Evolutionary conservation across 2,329 filamentous ascomycete species (phyloP).

Genomic region (Hortaea sp.): DNA sequence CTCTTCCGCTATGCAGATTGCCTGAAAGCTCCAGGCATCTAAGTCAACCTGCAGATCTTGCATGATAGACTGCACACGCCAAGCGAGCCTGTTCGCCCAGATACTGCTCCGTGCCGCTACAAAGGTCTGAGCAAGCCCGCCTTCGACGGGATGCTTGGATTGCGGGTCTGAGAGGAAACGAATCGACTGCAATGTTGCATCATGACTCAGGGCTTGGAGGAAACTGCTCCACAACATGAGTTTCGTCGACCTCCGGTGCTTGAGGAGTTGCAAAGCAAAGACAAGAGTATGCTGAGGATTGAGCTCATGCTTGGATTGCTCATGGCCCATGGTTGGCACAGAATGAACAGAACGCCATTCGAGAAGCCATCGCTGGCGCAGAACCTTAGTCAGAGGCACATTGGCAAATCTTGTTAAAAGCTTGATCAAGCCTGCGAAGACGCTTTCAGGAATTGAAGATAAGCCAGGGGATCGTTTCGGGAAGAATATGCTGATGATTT

Average conservation of each 20-base stretch:
- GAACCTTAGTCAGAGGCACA: conserved; percentile 22
- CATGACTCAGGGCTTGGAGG: conserved; percentile 14
- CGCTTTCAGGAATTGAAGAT: conserved; percentile 18
- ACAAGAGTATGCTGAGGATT: conserved; percentile 11
- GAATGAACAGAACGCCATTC: background rate
- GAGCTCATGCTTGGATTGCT: background rate
- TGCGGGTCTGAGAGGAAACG: conserved; percentile 1
- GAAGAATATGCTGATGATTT: background rate
- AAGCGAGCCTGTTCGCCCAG: conserved; percentile 12
- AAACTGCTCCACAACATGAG: conserved; percentile 17
- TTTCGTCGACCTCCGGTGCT: conserved; percentile 7
- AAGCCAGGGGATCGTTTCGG: background rate
- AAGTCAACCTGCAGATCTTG: conserved; percentile 18
- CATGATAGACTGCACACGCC: conserved; percentile 8
- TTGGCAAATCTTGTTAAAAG: conserved; percentile 39
- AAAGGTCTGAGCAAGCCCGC: background rate
- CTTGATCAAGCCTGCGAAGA: conserved; percentile 44
- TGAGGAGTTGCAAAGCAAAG: conserved; percentile 20
- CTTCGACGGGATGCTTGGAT: background rate
- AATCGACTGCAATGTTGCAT: conserved; percentile 7
- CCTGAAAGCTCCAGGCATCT: conserved; percentile 20
- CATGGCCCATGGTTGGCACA: background rate
- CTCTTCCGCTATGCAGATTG: conserved; percentile 24
- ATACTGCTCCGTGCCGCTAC: conserved; percentile 8
- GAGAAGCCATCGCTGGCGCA: background rate